These are phyloP conservation scores for Triangularia verruculosa DNA, from an alignment of 2,329 filamentous ascomycete species.

Conservation along the genomic window DNA sequence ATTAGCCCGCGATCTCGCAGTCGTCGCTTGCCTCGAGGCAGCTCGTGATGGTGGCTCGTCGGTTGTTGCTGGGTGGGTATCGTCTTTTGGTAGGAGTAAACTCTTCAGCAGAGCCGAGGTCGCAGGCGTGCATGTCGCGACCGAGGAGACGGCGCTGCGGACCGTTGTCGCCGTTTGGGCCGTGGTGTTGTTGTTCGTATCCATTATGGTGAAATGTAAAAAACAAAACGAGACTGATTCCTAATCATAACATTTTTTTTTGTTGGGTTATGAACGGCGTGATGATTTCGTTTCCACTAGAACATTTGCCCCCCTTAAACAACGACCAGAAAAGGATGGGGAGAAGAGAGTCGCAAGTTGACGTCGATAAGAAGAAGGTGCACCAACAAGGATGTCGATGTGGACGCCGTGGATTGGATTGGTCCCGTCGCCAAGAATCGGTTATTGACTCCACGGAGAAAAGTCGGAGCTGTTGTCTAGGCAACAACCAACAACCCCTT, in stretches of 20 bases:
- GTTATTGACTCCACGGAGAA: constrained; percentile 18
- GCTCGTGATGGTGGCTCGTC: constrained; percentile 23
- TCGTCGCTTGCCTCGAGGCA: constrained; percentile 10
- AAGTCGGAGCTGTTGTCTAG: constrained; percentile 23
- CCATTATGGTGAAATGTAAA: constrained; percentile 35
- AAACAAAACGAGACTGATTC: constrained; percentile 27
- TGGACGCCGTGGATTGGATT: background rate
- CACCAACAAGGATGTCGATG: background rate
- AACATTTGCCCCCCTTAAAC: constrained; percentile 10
- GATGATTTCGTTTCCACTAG: no score
- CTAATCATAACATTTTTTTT: constrained; percentile 37
- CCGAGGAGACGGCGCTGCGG: constrained; percentile 45
- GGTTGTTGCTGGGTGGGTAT: background rate
- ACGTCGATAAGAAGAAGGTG: background rate
- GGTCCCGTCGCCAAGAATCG: constrained; percentile 7
- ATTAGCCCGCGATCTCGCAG: constrained; percentile 28
- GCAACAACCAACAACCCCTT: constrained; percentile 22
- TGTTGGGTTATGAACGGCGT: no score
- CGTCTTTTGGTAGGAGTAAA: constrained; percentile 41
- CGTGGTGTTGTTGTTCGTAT: constrained; percentile 27
- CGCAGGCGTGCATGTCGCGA: constrained; percentile 46
- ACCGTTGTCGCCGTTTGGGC: constrained; percentile 44
- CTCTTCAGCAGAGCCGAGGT: constrained; percentile 45
- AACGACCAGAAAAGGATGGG: constrained; percentile 1
- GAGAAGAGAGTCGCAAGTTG: background rate